Evolutionary conservation across 306 rosid species (phyloP), one percentile per base, ranked within the genome.

Genomic region (Glycine soja): DNA sequence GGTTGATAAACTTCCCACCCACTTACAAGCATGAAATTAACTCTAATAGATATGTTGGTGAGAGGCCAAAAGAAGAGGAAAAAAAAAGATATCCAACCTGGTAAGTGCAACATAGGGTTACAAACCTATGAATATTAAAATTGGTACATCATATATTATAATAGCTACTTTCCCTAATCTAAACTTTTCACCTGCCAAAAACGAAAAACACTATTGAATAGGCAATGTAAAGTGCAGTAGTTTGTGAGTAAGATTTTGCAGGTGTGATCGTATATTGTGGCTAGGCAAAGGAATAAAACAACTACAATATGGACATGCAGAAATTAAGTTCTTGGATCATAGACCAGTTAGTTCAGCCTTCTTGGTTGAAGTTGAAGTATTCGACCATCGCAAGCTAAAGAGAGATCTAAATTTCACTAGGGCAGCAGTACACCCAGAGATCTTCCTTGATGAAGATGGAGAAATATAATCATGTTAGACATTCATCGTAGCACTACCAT

Each of bases 31-130:
- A 95, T 82, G 98, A 88, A 78, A 54, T 87, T 76, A 87, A 93
- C 82, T 83, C 96, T 6, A 84, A 89, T 81, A 87, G 86, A 91
- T 95, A 91, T 82, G 86, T 89, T 16, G 97, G 99, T 18, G 93
- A 90, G 87, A 85, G 75, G 72, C 90, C 87, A 8, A 93, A 84
- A 86, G 98, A 95, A 76, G 96, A 96, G 14, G 98, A 91, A 80
- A 93, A 93, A 92, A 95, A 68, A 72, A 88, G 99, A 86, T 86
- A 97, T 80, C 99, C 99, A 48, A 98, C 99, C 50, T 95, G 99
- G 99, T 95, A 76, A 87, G 90, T 83, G 54, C 74, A 42, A 70
- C 34, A 76, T 75, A 67, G 15, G 61, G 47, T 75, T 30, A 8
- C 46, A n/a, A 61, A 67, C 16, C 16, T 72, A 66, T 4, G 48